Percentiles rank a stretch among this genome's conserved stretches.
Conservation (phyloP, 495 filamentous ascomycete species). For the Pseudoneurospora amorphoporcata region DNA sequence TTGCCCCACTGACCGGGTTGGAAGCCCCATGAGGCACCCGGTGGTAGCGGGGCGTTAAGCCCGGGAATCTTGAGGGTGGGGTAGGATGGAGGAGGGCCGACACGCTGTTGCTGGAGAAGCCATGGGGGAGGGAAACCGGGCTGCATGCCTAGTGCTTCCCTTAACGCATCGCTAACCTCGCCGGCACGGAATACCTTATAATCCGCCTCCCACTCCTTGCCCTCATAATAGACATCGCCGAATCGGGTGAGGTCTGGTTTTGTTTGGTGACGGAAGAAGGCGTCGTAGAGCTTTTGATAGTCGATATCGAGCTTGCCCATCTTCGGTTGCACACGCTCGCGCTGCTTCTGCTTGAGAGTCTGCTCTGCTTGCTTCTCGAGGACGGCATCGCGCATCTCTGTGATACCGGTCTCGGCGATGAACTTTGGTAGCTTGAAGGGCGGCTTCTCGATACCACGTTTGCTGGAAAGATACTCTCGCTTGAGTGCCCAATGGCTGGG, state of each 20-base stretch:
- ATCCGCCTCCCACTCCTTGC: constrained; percentile 97
- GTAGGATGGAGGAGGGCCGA: constrained; percentile 87
- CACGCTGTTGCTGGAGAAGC: constrained; percentile 93
- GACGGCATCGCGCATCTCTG: constrained; percentile 95
- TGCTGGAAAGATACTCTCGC: constrained; percentile 91
- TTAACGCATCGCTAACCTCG: constrained; percentile 79
- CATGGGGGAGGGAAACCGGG: constrained; percentile 91
- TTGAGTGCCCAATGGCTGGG: constrained; percentile 91
- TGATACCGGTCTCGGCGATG: constrained; percentile 93
- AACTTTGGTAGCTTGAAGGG: constrained; percentile 91
- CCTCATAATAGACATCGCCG: constrained; percentile 97
- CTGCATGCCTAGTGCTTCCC: constrained; percentile 88
- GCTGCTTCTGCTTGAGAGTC: constrained; percentile 85
- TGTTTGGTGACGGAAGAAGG: constrained; percentile 94
- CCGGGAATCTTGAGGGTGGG: constrained; percentile 87
- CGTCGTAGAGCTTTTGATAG: constrained; percentile 95
- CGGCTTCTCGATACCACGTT: constrained; percentile 89
- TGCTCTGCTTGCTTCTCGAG: constrained; percentile 91
- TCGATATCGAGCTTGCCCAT: constrained; percentile 97
- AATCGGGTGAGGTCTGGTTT: constrained; percentile 91
- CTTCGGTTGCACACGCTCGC: constrained; percentile 89
- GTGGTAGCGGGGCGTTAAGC: constrained; percentile 85
- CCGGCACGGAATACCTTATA: constrained; percentile 80
- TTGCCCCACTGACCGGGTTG: constrained; percentile 94
- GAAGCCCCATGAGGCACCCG: constrained; percentile 94